phyloP scores from a whole-genome alignment of 345 rosid species.

The Sisymbrium irio region DNA sequence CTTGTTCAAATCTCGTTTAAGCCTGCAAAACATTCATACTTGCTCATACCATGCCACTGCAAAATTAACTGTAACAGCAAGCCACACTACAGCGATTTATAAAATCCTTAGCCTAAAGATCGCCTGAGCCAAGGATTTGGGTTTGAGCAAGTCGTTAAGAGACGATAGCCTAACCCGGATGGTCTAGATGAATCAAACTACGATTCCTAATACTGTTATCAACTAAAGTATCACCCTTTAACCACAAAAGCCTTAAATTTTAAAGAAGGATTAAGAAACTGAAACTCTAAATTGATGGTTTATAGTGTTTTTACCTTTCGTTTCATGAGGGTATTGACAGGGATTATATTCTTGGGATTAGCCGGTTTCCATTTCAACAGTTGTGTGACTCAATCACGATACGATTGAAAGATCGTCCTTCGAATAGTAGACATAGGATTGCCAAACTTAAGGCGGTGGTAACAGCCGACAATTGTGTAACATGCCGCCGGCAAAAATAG shows the following conservation, averaged over 20 bases:
- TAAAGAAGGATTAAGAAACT: slow-evolving; percentile 8
- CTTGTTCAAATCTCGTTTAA: slow-evolving; percentile 96
- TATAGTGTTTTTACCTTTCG: slow-evolving; percentile 61
- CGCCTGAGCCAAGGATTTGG: neutral
- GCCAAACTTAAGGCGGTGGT: too few species aligned
- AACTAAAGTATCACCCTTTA: neutral
- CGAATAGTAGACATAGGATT: too few species aligned
- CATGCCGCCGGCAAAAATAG: too few species aligned
- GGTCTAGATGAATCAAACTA: neutral
- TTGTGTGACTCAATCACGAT: too few species aligned
- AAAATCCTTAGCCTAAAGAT: neutral
- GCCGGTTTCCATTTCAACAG: too few species aligned
- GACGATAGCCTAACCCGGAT: neutral
- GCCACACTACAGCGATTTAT: neutral
- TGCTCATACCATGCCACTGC: slow-evolving; percentile 7
- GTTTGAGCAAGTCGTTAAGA: neutral
- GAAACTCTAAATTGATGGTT: neutral
- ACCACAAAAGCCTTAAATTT: neutral
- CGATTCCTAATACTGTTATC: neutral
- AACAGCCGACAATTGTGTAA: too few species aligned
- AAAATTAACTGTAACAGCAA: neutral
- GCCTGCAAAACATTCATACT: slow-evolving; percentile 59
- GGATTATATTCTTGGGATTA: slow-evolving; percentile 88
- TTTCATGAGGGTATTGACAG: slow-evolving; percentile 93
- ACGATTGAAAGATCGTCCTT: too few species aligned